A percentile compares a stretch with the other conserved stretches of the same genome.
These are phyloP conservation scores for Fusarium floridanum DNA, from an alignment of 2,329 filamentous ascomycete species.

Conservation along the genomic window DNA sequence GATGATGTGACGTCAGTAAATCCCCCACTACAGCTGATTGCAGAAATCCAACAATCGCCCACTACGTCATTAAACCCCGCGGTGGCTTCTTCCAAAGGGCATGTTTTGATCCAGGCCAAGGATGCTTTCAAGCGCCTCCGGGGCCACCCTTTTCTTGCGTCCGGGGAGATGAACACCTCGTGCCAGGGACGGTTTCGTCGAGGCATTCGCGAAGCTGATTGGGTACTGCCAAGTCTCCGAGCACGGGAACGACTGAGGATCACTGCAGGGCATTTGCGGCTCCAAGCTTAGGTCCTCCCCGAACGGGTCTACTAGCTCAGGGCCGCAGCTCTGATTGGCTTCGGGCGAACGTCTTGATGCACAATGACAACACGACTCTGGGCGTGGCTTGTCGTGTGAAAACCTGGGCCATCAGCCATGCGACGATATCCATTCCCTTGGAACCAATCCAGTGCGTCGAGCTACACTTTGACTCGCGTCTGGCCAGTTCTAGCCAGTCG, in stretches of 20 bases:
- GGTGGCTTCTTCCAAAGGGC: constrained; percentile 11
- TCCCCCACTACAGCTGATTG: constrained; percentile 1
- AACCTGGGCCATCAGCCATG: constrained; percentile 13
- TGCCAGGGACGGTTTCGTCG: neutral
- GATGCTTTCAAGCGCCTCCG: constrained; percentile 15
- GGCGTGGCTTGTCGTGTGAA: constrained; percentile 18
- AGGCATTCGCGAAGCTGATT: constrained; percentile 23
- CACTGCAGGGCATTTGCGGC: constrained; percentile 34
- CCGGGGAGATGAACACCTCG: constrained; percentile 17
- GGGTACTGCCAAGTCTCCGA: constrained; percentile 13
- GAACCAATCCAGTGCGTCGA: constrained; percentile 32
- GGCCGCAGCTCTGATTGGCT: constrained; percentile 31
- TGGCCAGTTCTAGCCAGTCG: constrained; percentile 27
- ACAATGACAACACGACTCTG: constrained; percentile 44
- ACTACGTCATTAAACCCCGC: constrained; percentile 38
- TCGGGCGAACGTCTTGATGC: neutral
- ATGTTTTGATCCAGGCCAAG: constrained; percentile 27
- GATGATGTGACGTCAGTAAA: constrained; percentile 32
- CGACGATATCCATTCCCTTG: constrained; percentile 14
- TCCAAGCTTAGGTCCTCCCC: constrained; percentile 14
- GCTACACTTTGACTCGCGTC: constrained; percentile 25
- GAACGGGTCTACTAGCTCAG: constrained; percentile 15
- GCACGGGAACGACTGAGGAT: constrained; percentile 37
- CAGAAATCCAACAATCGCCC: constrained; percentile 4
- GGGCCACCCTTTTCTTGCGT: constrained; percentile 26